A percentile compares a stretch with the other conserved stretches of the same genome.
These are phyloP conservation scores for Chaetomium sp. DNA, from an alignment of 2,329 filamentous ascomycete genomes.

Conservation along the genomic window DNA sequence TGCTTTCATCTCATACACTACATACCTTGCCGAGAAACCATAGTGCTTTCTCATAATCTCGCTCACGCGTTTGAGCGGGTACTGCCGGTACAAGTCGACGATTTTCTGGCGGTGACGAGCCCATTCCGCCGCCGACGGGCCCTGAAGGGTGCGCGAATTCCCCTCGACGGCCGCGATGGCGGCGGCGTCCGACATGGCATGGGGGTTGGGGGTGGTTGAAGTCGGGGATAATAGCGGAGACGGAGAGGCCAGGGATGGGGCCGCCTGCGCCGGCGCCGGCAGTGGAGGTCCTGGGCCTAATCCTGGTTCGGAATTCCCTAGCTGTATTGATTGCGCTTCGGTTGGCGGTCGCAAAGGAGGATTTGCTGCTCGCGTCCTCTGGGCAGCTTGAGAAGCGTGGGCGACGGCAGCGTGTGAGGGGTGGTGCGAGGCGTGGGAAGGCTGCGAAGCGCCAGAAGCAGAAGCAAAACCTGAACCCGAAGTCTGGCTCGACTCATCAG, in stretches of 20 bases:
- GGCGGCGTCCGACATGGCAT: background rate
- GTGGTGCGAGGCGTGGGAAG: no score
- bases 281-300: no score
- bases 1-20: background rate
- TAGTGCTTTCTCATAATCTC: slow-evolving; percentile 24
- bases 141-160: slow-evolving; percentile 23
- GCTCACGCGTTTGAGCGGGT: slow-evolving; percentile 23
- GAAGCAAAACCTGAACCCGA: no score
- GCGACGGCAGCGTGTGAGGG: no score
- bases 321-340: no score
- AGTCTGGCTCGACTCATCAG: background rate
- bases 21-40: slow-evolving; percentile 24
- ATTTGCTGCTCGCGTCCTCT: no score
- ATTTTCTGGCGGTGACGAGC: slow-evolving; percentile 22
- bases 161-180: slow-evolving; percentile 10
- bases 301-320: no score
- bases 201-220: background rate
- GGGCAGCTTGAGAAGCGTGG: no score
- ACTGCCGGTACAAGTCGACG: slow-evolving; percentile 22
- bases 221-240: background rate
- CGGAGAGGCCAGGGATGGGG: background rate
- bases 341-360: no score
- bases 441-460: no score
- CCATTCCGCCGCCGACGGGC: slow-evolving; percentile 24
- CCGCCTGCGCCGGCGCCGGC: no score